phyloP scores from a whole-genome alignment of 257 asterid species.

The Ajuga chamaepitys region DNA sequence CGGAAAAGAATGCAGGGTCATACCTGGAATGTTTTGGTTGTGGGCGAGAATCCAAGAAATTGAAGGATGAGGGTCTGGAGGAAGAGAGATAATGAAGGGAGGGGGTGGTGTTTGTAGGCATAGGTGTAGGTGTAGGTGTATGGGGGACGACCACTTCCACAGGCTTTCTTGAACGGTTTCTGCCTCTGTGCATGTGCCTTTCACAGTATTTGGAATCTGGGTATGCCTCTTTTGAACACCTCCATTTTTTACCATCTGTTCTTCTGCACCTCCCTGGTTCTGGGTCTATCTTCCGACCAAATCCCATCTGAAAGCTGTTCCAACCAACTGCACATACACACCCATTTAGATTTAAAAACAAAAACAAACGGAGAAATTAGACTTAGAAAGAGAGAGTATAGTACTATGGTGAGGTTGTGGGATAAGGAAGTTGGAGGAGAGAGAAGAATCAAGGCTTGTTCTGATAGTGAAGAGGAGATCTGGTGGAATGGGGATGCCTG shows the following conservation, averaged over 20 bases:
- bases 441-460: slow-evolving; percentile 56
- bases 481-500: slow-evolving; percentile 82
- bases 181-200: slow-evolving; percentile 99
- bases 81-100: slow-evolving; percentile 15
- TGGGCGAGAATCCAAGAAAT: slow-evolving; percentile 33
- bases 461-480: slow-evolving; percentile 83
- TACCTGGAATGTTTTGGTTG: slow-evolving; percentile 31
- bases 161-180: slow-evolving; percentile 99
- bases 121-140: slow-evolving; percentile 11
- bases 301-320: slow-evolving; percentile 77
- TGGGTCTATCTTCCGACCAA: slow-evolving; percentile 78
- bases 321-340: slow-evolving; percentile 47
- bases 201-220: slow-evolving; percentile 98
- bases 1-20: slow-evolving; percentile 45
- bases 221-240: slow-evolving; percentile 90
- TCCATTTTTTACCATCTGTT: slow-evolving; percentile 97
- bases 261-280: slow-evolving; percentile 98
- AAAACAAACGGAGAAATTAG: too few relatives aligned
- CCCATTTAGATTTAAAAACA: neutral
- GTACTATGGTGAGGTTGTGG: slow-evolving; percentile 53
- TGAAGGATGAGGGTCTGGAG: slow-evolving; percentile 29
- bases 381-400: too few relatives aligned
- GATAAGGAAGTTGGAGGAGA: slow-evolving; percentile 50
- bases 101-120: slow-evolving; percentile 2
- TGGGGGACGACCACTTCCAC: slow-evolving; percentile 62